Conservation (phyloP, 192 early-diverging fungal genomes). For the Backusella mclennaniae region DNA sequence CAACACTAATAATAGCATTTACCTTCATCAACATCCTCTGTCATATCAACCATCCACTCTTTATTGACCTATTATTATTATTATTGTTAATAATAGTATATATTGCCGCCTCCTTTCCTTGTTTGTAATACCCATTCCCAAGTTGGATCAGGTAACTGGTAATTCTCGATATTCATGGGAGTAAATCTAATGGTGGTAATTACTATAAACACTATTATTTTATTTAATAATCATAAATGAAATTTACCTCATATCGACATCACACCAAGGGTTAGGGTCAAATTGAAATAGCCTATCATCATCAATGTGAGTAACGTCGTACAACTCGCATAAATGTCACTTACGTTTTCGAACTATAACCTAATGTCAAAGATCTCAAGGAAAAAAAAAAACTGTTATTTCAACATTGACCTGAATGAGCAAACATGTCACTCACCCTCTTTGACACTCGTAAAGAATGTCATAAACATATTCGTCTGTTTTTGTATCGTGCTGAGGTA, state of each 20-base stretch:
- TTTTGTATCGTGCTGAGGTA: slow-evolving; percentile 15
- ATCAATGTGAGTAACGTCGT: background rate
- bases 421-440: slow-evolving; percentile 32
- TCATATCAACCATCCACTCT: slow-evolving; percentile 59
- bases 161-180: slow-evolving; percentile 48
- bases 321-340: background rate
- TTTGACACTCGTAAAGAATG: slow-evolving; percentile 41
- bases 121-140: slow-evolving; percentile 55
- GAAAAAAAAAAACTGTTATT: background rate
- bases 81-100: background rate
- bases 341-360: slow-evolving; percentile 54
- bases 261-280: slow-evolving; percentile 55
- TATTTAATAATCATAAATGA: background rate
- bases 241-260: slow-evolving; percentile 37
- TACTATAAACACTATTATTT: background rate
- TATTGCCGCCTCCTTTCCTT: background rate
- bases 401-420: background rate
- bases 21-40: slow-evolving; percentile 58
- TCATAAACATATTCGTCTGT: slow-evolving; percentile 39
- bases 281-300: slow-evolving; percentile 41
- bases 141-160: slow-evolving; percentile 47
- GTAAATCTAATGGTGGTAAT: slow-evolving; percentile 31
- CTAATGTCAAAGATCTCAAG: slow-evolving; percentile 38
- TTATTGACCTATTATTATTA: slow-evolving; percentile 33
- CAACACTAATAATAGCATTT: background rate